These are phyloP conservation scores for Cenchrus purpureus DNA, from an alignment of 176 grass and related monocot genomes.

Conservation along the genomic window DNA sequence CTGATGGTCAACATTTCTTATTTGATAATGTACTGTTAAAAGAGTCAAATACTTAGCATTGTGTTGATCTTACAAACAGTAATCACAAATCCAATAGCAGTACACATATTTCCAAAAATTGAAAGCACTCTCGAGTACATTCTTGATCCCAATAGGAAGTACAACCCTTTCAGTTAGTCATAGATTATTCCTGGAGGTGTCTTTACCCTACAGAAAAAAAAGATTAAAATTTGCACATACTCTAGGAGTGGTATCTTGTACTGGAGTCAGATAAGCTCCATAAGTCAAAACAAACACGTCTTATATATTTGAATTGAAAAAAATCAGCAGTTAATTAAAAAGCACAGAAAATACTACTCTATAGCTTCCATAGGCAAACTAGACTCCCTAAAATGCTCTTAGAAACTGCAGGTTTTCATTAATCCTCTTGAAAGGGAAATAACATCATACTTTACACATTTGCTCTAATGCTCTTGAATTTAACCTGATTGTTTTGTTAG, in stretches of 20 bases:
- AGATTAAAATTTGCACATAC: slow-evolving; percentile 18
- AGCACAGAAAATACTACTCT: neutral
- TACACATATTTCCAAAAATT: neutral
- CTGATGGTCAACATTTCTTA: neutral
- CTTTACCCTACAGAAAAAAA: slow-evolving; percentile 15
- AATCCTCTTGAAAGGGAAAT: neutral
- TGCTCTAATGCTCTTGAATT: neutral
- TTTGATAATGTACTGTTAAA: neutral
- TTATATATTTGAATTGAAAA: slow-evolving; percentile 12
- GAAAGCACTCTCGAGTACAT: neutral
- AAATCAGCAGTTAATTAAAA: neutral
- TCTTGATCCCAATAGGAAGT: neutral
- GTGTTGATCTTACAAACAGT: slow-evolving; percentile 11
- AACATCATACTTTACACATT: slow-evolving; percentile 5
- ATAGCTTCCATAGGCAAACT: slow-evolving; percentile 9
- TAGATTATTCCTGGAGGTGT: neutral
- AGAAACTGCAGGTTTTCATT: slow-evolving; percentile 2
- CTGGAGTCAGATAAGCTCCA: slow-evolving; percentile 2
- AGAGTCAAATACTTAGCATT: neutral
- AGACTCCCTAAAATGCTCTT: neutral
- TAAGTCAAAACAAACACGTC: slow-evolving; percentile 8
- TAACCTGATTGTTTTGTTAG: neutral
- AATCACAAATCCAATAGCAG: slow-evolving; percentile 1
- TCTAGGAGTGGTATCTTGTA: neutral
- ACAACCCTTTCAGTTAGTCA: slow-evolving; percentile 4